Evolutionary conservation across 768 basidiomycete genomes (phyloP), one percentile per base, ranked within the genome.

Genomic region (Tylopilus rubrobrunneus): DNA sequence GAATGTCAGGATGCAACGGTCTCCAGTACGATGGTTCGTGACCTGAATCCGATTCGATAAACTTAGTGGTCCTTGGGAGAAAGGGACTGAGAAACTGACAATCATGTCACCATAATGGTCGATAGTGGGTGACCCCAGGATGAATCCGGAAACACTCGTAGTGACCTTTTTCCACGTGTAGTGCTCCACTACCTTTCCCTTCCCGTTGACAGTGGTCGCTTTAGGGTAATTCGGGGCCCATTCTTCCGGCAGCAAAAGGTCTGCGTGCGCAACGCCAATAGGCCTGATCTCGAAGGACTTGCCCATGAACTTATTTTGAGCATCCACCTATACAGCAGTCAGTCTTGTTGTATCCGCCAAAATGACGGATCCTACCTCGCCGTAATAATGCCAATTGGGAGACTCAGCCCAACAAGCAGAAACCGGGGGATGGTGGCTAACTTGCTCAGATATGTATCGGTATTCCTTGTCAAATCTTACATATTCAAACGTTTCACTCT

Each of bases 81-180:
- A n/a, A 40, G 41, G n/a, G 8, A 7, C 1, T 28, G 15, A 50
- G 33, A 9, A 4, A 84, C 89, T 62, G 67, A 93, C 90, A 52
- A 85, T 78, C 87, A 98, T 93, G 66, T 97, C 92, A 6, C 95
- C 95, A 64, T 96, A 93, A 73, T 93, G 92, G 62, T 93, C 92
- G 58, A 93, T 93, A 31, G 86, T 86, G 6, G 90, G 89, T 23
- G 78, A 82, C 5, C 96, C 96, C 21, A 96, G 76, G 57, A 98
- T 94, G 66, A 98, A 98, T 15, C 93, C 93, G 6, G 92, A 94
- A 9, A 96, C 79, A 54, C 83, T 89, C 36, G 90, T 92, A 11
- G 89, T 92, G 31, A 95, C 93, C 68, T 96, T 96, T 73, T 93
- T 93, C 92, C 92, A 96, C 42, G 83, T 88, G 67, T 91, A 98